Percentiles rank a stretch among this genome's conserved stretches.
These are phyloP conservation scores for Haplosporangium sp. DNA, from an alignment of 371 early-diverging fungal genomes.

Conservation along the genomic window DNA sequence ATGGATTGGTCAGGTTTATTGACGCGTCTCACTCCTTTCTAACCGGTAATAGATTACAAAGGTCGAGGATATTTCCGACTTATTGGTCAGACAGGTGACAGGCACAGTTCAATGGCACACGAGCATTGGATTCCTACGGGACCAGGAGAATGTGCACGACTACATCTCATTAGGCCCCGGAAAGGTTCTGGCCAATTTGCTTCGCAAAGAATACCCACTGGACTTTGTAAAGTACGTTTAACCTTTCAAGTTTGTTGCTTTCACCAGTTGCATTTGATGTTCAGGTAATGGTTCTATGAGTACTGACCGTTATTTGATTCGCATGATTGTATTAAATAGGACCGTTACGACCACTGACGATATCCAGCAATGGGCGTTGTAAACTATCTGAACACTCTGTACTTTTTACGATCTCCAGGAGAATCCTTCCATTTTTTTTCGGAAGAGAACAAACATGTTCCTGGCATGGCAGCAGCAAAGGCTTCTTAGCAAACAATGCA, in stretches of 20 bases:
- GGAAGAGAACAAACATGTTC: too few species aligned
- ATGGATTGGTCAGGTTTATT: neutral
- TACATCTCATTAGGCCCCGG: conserved; percentile 92
- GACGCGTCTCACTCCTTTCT: neutral
- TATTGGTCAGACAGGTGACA: conserved; percentile 83
- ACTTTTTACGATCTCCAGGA: too few species aligned
- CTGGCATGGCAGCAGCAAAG: too few species aligned
- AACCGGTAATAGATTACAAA: conserved; percentile 42
- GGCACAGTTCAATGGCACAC: conserved; percentile 92
- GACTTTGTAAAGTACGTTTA: conserved; percentile 72
- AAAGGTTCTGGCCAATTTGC: conserved; percentile 87
- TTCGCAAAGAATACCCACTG: conserved; percentile 88
- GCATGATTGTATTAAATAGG: conserved; percentile 12
- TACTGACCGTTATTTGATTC: neutral
- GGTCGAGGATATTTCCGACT: conserved; percentile 72
- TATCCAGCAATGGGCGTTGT: conserved; percentile 47
- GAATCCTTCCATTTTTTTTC: too few species aligned
- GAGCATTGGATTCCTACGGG: conserved; percentile 79
- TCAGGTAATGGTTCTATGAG: too few species aligned
- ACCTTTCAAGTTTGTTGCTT: neutral
- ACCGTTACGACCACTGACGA: conserved; percentile 51
- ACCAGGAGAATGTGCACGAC: conserved; percentile 79
- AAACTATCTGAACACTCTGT: too few species aligned
- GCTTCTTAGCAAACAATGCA: too few species aligned
- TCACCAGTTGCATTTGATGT: neutral